Evolutionary conservation across 2,329 filamentous ascomycete genomes (phyloP).

Genomic region (Berkeleyomyces basicola): DNA sequence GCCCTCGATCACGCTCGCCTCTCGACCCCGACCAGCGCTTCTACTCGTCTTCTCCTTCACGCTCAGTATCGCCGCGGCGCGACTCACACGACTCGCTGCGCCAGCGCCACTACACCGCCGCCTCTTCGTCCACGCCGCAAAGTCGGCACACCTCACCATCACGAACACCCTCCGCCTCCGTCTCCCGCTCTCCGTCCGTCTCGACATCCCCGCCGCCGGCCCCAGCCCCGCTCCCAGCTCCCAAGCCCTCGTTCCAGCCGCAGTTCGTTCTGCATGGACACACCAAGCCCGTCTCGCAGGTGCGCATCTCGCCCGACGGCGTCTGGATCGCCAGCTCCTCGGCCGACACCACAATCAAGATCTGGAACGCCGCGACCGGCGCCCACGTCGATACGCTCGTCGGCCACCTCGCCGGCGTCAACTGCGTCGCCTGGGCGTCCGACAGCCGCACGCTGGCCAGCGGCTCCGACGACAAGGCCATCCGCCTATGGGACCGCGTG

Average conservation of each 20-base stretch:
- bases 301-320: conserved; percentile 83
- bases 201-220: conserved; percentile 20
- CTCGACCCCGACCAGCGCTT: conserved; percentile 22
- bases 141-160: conserved; percentile 18
- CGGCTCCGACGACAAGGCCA: conserved; percentile 90
- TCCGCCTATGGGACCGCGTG: conserved; percentile 73
- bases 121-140: conserved; percentile 20
- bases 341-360: conserved; percentile 76
- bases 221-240: conserved; percentile 32
- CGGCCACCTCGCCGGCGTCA: conserved; percentile 84
- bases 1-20: conserved; percentile 20
- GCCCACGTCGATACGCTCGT: conserved; percentile 74
- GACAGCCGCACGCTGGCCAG: conserved; percentile 77
- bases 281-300: conserved; percentile 60
- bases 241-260: conserved; percentile 54
- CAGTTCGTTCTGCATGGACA: conserved; percentile 63
- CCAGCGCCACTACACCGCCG: conserved; percentile 20
- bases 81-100: conserved; percentile 20
- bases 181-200: conserved; percentile 21
- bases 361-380: conserved; percentile 72
- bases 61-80: conserved; percentile 17
- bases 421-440: conserved; percentile 84
- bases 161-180: conserved; percentile 18
- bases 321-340: conserved; percentile 79
- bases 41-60: conserved; percentile 23